Conservation (phyloP, 169 alveolate genomes). For the Eimeria maxima region DNA sequence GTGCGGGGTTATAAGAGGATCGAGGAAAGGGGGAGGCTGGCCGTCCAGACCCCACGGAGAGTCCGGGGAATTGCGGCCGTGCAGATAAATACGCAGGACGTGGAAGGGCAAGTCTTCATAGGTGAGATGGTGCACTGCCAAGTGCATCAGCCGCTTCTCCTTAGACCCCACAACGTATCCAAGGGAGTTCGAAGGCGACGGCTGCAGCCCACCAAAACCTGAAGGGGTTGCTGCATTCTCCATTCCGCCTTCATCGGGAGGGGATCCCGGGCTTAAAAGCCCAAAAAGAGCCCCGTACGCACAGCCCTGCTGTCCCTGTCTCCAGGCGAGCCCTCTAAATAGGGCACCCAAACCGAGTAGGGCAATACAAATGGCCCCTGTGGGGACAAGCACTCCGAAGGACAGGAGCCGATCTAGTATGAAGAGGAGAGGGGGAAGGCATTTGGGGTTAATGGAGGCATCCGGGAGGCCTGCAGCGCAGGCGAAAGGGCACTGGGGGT, state of each 20-base stretch:
- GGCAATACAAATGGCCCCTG: neutral
- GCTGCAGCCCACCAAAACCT: conserved; percentile 34
- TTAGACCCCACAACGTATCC: conserved; percentile 38
- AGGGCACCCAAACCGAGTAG: conserved; percentile 41
- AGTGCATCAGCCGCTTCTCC: conserved; percentile 36
- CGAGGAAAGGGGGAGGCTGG: conserved; percentile 78
- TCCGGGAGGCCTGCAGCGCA: conserved; percentile 80
- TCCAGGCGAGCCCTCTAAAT: neutral
- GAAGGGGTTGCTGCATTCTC: conserved; percentile 18
- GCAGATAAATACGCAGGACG: conserved; percentile 78
- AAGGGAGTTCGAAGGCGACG: conserved; percentile 18
- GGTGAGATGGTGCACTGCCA: conserved; percentile 64
- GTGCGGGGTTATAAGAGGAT: conserved; percentile 65
- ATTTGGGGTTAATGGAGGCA: conserved; percentile 76
- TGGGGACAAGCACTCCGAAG: conserved; percentile 47
- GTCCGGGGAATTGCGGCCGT: conserved; percentile 76
- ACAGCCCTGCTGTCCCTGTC: conserved; percentile 60
- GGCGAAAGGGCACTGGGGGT: conserved; percentile 79
- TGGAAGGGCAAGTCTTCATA: conserved; percentile 84
- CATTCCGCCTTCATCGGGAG: neutral
- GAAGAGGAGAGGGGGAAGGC: conserved; percentile 75
- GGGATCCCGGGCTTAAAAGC: neutral
- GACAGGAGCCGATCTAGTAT: conserved; percentile 30
- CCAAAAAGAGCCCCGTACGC: conserved; percentile 60
- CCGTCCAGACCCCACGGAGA: conserved; percentile 84